Evolutionary conservation across 768 basidiomycete genomes (phyloP).

Genomic region (Pulveroboletus sp.): DNA sequence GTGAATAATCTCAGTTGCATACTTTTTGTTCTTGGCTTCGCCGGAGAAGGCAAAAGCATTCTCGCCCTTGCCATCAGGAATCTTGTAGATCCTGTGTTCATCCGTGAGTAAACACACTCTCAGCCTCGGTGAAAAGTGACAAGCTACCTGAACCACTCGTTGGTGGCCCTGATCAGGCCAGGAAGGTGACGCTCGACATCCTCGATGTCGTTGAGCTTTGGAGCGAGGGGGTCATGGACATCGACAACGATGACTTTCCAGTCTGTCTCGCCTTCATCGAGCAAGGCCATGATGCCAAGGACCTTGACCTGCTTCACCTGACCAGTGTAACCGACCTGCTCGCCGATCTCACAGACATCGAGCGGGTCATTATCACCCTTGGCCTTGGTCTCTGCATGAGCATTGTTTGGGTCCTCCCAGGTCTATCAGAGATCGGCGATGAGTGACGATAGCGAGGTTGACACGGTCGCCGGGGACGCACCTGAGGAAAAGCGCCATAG

Average conservation of each 20-base stretch:
- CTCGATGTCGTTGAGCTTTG: constrained; percentile 97
- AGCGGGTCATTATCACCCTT: constrained; percentile 99
- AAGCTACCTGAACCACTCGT: constrained; percentile 94
- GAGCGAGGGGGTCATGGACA: constrained; percentile 89
- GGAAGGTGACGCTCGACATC: constrained; percentile 98
- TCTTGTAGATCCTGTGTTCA: constrained; percentile 79
- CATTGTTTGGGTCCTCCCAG: constrained; percentile 90
- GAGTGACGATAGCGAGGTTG: not conserved
- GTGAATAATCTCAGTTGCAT: constrained; percentile 97
- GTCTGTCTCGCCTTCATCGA: constrained; percentile 99
- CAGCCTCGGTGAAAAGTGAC: not conserved
- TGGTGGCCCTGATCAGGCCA: constrained; percentile 92
- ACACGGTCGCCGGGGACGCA: constrained; percentile 26
- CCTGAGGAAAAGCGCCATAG: constrained; percentile 99
- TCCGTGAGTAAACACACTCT: not conserved
- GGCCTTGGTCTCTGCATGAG: constrained; percentile 96
- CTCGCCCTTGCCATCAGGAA: constrained; percentile 93
- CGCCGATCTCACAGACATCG: constrained; percentile 99
- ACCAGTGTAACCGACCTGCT: constrained; percentile 94
- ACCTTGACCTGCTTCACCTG: constrained; percentile 99
- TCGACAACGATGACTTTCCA: constrained; percentile 99
- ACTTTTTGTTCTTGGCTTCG: constrained; percentile 99
- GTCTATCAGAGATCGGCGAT: constrained; percentile 50
- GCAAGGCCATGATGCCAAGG: constrained; percentile 98
- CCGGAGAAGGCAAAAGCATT: constrained; percentile 99